Evolutionary conservation across 2,329 filamentous ascomycete species (phyloP).

Genomic region (Beauveria brongniartii): DNA sequence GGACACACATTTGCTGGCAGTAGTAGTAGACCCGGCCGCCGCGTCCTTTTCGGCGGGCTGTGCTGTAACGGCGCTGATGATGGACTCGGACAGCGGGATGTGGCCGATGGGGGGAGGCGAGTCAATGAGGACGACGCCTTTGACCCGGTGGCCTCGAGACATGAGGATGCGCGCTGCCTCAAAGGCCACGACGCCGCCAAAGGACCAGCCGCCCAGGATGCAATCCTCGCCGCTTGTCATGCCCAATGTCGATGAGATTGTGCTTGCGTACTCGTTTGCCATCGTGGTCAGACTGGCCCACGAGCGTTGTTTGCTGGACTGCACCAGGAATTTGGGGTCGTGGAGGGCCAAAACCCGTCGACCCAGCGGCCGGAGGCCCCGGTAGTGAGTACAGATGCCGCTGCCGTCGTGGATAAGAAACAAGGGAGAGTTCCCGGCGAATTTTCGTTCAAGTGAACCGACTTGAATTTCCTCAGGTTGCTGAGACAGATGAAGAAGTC

Average conservation of each 20-base stretch:
- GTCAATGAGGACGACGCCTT: conserved; percentile 35
- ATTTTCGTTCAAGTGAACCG: not conserved
- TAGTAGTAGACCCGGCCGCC: not conserved
- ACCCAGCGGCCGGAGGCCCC: not conserved
- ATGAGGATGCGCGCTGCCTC: conserved; percentile 34
- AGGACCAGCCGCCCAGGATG: conserved; percentile 44
- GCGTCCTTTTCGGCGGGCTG: not conserved
- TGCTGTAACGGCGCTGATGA: conserved; percentile 11
- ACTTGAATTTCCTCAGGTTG: not conserved
- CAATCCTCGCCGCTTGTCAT: not conserved
- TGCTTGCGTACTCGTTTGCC: not conserved
- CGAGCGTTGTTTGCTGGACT: conserved; percentile 6
- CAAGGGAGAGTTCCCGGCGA: conserved; percentile 1
- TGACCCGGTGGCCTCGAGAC: conserved; percentile 27
- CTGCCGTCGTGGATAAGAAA: conserved; percentile 24
- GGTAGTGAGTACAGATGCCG: conserved; percentile 17
- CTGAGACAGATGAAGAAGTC: not conserved
- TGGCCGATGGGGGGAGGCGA: conserved; percentile 36
- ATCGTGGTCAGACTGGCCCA: not conserved
- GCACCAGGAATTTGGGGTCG: conserved; percentile 9
- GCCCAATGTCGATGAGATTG: not conserved
- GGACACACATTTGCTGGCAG: no score
- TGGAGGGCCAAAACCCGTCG: conserved; percentile 15
- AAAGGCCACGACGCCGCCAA: conserved; percentile 44
- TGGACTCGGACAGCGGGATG: conserved; percentile 33